Base-by-base conservation (phyloP, 805 yeast genomes). In the Maudiozyma barnettii region DNA sequence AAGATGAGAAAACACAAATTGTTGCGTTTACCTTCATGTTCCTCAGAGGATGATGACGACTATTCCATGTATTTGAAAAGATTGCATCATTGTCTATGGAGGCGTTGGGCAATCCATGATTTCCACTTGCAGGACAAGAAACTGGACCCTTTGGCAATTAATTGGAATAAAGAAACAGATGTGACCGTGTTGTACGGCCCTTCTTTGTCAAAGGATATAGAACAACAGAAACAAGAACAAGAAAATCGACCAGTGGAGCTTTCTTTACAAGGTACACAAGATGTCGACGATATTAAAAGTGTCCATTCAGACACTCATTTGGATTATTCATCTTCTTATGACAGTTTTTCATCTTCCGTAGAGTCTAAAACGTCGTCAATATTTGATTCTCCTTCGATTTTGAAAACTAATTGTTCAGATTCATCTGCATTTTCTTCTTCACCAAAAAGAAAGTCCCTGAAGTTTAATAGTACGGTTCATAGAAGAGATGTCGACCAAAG, bases 151-250 rank as follows among this genome's bases (percentile, higher is more conserved):
- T 84, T 86, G 52, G 74, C 75, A 26, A 82, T 91, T 46, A 90
- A 93, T 66, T 91, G 99, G 99, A 79, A 84, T 50, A 93, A 93
- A 67, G 97, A 90, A 56, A 80, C 80, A 56, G 99, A 91, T 60
- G 91, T 91, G 22, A 88, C 96, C 1, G 91, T 96, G 89, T 75
- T 91, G 7, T 93, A 90, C 66, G 99, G 99, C 1, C 99, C 99
- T 13, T 55, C 60, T 48, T 51, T 64, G 31, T 45, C 55, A 10
- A 42, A 45, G 19, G 38, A 37, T 13, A 20, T 22, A 22, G 38
- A 39, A 30, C 23, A 23, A 39, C 8, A 26, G 40, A 31, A 19
- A 16, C 20, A 29, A 18, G 19, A 16, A 21, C 40, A 8, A n/a
- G 19, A 26, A 13, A 3, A 30, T 13, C 13, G 16, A n/a, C 3